Evolutionary conservation across 495 filamentous ascomycete genomes (phyloP), one percentile per base, ranked within the genome.

Genomic region (Astrothelium subdiscretum): DNA sequence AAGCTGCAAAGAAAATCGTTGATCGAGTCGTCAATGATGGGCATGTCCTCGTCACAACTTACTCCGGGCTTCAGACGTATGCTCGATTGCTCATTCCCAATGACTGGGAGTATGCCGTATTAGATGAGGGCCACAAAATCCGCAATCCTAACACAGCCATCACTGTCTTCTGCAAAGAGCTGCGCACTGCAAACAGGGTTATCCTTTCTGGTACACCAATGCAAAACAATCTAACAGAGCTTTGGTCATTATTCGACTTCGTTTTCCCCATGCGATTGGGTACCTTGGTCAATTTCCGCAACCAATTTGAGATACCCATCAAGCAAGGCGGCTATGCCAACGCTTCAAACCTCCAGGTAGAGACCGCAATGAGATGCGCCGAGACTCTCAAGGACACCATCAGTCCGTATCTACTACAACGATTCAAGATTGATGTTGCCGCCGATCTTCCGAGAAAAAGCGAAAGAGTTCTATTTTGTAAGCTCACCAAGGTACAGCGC

Each of bases 51-150:
- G 85, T 98, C 22, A 98, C 94, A 0, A 97, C 94, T 0, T 98
- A 98, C 70, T 87, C 91, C 18, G 92, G 94, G 0, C 79, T 98
- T 8, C 90, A 96, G 67, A 91, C 85, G 0, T 97, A 97, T 70
- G 83, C 84, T 0, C 83, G 88, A 59, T 75, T 89, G 58, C 76
- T 97, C 35, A 86, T 92, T 48, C 83, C 86, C 0, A 81, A 88
- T 1, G 82, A 95, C 48, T 98, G 94, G 94, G 87, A 86, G 3
- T 96, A 91, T 74, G 94, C 90, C 32, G 88, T 97, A 20, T 83
- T 98, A 2, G 94, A 98, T 59, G 94, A 98, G 78, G 94, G 94
- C 11, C 94, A 98, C 74, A 96, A 95, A 74, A 98, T 98, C 64
- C 85, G 92, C 24, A 97, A 97, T 69, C 94, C 94, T 1, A 91